phyloP scores from a whole-genome alignment of 164 flowering plant genomes.

The Berberis thunbergii region DNA sequence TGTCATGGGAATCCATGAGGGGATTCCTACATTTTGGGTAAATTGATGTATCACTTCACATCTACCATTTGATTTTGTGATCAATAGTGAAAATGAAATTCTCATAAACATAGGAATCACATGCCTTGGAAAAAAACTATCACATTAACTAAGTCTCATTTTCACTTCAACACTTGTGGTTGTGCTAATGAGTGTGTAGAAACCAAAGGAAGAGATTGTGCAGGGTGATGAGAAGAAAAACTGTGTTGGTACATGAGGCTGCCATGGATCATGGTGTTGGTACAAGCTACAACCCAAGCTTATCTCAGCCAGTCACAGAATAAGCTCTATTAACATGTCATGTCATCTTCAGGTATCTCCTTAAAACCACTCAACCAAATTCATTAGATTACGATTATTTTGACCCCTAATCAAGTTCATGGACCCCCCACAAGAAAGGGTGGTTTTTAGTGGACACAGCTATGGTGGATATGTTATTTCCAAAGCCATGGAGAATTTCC shows the following conservation, averaged over 20 bases:
- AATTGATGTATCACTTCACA: no score
- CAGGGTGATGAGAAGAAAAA: neutral
- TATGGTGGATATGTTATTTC: neutral
- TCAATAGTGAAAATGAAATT: no score
- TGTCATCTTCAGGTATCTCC: constrained; percentile 18
- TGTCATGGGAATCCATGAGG: no score
- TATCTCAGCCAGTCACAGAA: constrained; percentile 19
- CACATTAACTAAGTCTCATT: no score
- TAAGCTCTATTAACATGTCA: constrained; percentile 22
- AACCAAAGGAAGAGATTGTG: no score
- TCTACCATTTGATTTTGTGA: no score
- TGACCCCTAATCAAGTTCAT: constrained; percentile 16
- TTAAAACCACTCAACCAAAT: constrained; percentile 6
- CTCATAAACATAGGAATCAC: no score
- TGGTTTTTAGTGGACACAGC: constrained; percentile 23
- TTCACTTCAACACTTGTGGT: no score
- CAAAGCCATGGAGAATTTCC: neutral
- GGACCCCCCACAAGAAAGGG: constrained; percentile 19
- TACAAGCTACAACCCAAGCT: constrained; percentile 12
- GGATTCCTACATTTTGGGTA: no score
- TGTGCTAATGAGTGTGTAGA: no score
- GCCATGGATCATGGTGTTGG: constrained; percentile 13
- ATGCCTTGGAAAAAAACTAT: no score
- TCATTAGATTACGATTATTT: constrained; percentile 3
- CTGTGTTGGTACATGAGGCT: constrained; percentile 5